Percentiles rank a stretch among this genome's conserved stretches.
These are phyloP conservation scores for Aspergillus bombycis DNA, from an alignment of 2,329 filamentous ascomycete species.

Conservation along the genomic window DNA sequence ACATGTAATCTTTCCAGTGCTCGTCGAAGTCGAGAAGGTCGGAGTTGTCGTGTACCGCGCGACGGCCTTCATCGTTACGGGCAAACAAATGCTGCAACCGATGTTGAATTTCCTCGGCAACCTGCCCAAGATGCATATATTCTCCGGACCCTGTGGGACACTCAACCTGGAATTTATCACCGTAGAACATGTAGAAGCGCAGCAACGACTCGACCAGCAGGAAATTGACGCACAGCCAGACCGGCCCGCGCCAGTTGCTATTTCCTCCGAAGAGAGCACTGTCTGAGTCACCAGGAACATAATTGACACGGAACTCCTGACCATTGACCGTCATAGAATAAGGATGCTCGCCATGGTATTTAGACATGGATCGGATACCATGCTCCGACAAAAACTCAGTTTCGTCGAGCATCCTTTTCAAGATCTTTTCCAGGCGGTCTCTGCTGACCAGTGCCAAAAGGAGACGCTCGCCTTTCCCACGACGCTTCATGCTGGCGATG, in stretches of 20 bases:
- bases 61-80: conserved; percentile 78
- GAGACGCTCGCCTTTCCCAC: conserved; percentile 87
- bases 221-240: conserved; percentile 97
- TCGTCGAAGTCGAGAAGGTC: conserved; percentile 88
- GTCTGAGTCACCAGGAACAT: conserved; percentile 94
- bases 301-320: conserved; percentile 82
- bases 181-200: conserved; percentile 95
- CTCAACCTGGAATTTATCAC: conserved; percentile 83
- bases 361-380: conserved; percentile 89
- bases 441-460: conserved; percentile 89
- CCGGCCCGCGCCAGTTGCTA: conserved; percentile 95
- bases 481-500: conserved; percentile 87
- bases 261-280: conserved; percentile 94
- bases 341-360: conserved; percentile 85
- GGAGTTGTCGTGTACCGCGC: conserved; percentile 84
- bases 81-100: conserved; percentile 90
- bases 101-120: conserved; percentile 94
- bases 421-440: conserved; percentile 85
- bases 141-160: conserved; percentile 93
- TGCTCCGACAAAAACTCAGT: conserved; percentile 89
- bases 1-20: conserved; percentile 89
- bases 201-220: conserved; percentile 91
- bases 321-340: conserved; percentile 96
- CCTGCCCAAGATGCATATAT: conserved; percentile 92
- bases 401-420: conserved; percentile 90